Evolutionary conservation across 768 basidiomycete genomes (phyloP).

Genomic region (Hortiboletus campestris): DNA sequence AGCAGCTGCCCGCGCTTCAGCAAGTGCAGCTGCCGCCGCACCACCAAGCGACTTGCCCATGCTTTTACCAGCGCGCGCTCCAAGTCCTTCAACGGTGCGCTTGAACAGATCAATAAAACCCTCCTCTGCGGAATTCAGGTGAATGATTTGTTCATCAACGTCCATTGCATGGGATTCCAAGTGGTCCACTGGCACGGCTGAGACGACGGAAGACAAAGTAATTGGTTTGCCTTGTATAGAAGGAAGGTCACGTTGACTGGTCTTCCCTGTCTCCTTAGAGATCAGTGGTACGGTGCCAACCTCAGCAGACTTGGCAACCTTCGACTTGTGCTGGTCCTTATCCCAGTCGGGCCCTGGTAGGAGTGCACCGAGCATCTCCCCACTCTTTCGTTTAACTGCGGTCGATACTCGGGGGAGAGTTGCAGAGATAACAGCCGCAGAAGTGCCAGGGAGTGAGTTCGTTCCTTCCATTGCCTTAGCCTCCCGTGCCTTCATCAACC

Average conservation of each 20-base stretch:
- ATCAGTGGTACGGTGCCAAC: conserved; percentile 32
- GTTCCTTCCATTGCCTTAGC: conserved; percentile 62
- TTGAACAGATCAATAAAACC: conserved; percentile 67
- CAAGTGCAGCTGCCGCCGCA: conserved; percentile 52
- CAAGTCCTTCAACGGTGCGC: conserved; percentile 67
- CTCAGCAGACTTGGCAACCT: conserved; percentile 47
- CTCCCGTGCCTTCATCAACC: conserved; percentile 76
- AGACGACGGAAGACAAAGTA: neutral
- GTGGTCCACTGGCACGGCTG: neutral
- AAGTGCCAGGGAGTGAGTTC: conserved; percentile 27
- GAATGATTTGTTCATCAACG: conserved; percentile 10
- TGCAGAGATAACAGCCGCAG: neutral
- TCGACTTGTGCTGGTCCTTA: conserved; percentile 45
- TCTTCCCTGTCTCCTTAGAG: conserved; percentile 8
- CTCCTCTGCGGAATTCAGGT: conserved; percentile 24
- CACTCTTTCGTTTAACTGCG: conserved; percentile 66
- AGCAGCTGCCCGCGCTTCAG: conserved; percentile 62
- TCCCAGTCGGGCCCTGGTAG: conserved; percentile 23
- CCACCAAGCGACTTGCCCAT: conserved; percentile 61
- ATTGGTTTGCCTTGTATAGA: conserved; percentile 1
- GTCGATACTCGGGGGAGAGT: conserved; percentile 18
- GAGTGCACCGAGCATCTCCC: conserved; percentile 37
- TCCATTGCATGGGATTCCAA: conserved; percentile 29
- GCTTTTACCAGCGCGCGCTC: conserved; percentile 55
- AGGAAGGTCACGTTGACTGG: neutral